Base-by-base conservation (phyloP, 2,329 filamentous ascomycete species). In the Bipolaris cookei region DNA sequence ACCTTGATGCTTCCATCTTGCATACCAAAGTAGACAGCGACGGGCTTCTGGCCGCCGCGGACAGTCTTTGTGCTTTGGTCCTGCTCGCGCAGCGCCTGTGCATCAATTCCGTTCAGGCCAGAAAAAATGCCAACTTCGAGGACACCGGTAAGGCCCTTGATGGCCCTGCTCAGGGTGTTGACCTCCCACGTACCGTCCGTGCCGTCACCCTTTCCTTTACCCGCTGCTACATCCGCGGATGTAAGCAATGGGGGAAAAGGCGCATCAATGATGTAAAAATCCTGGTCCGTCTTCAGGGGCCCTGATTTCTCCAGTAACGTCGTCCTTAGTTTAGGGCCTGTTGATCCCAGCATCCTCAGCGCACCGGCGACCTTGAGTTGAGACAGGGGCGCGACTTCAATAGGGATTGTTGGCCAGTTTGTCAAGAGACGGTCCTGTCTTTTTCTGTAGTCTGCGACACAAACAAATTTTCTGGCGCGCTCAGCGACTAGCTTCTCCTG, bases 401-500 rank as follows among this genome's bases (percentile, higher is more conserved):
- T 93, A 20, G 95, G 95, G 56, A 99, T 91, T 30, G 83, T 83
- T 67, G 91, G 89, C 92, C 94, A 99, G 62, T 82, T 84, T 3
- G 83, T 85, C 28, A 88, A 85, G 25, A 99, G 85, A 39, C 90
- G 86, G 34, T 84, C 79, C 60, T 92, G 92, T 64, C 93, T 86
- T 79, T 99, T 99, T 69, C 95, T 88, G 75, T 93, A 96, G 78
- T 99, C 95, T 88, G 72, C 92, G 56, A 96, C 91, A 69, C 91
- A 94, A 61, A 97, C 84, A 71, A 97, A 97, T 73, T 91, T 90
- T 77, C 87, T 90, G 3, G 92, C 89, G 47, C 90, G 86, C 58
- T 91, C 86, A 4, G 93, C 93, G 4, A 99, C 93, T 34, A 99
- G 83, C 82, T 99, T 99, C 80, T 99, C 95, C 78, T 98, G 95